Conservation (phyloP, 176 grass and related monocot genomes). For the Aegilops tauschii region DNA sequence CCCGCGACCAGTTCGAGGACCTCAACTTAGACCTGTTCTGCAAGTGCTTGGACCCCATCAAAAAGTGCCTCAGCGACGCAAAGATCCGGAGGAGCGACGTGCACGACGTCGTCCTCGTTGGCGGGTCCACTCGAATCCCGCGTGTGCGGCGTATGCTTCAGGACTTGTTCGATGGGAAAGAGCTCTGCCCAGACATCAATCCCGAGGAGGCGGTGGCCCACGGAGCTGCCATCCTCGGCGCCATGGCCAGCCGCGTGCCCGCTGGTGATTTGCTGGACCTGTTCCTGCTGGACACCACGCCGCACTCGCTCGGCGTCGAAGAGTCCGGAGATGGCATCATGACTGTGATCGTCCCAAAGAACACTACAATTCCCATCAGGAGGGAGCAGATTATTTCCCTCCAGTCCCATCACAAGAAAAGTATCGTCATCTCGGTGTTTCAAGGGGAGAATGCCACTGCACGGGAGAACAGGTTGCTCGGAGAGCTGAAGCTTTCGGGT, state of each 20-base stretch:
- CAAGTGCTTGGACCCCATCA: constrained; percentile 38
- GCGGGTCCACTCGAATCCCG: constrained; percentile 42
- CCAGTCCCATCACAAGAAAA: background rate
- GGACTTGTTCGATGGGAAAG: constrained; percentile 29
- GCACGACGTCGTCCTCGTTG: constrained; percentile 31
- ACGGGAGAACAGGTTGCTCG: constrained; percentile 24
- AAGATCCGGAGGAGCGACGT: constrained; percentile 33
- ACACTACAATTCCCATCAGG: constrained; percentile 18
- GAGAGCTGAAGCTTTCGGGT: constrained; percentile 27
- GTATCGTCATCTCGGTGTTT: constrained; percentile 31
- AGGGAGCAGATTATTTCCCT: constrained; percentile 9
- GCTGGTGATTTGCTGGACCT: constrained; percentile 6
- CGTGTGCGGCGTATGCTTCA: constrained; percentile 18
- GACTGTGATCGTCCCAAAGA: constrained; percentile 28
- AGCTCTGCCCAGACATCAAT: constrained; percentile 28
- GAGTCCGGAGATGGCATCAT: constrained; percentile 8
- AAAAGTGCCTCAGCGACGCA: constrained; percentile 32
- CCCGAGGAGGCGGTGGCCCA: constrained; percentile 36
- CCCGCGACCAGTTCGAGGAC: constrained; percentile 40
- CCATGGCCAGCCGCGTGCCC: constrained; percentile 1
- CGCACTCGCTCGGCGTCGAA: constrained; percentile 30
- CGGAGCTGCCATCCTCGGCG: constrained; percentile 24
- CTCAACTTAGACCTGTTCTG: constrained; percentile 51
- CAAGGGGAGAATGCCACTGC: constrained; percentile 24
- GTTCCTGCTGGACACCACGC: constrained; percentile 30